Evolutionary conservation across 2,329 filamentous ascomycete species (phyloP).

Genomic region (Diaporthe citri): DNA sequence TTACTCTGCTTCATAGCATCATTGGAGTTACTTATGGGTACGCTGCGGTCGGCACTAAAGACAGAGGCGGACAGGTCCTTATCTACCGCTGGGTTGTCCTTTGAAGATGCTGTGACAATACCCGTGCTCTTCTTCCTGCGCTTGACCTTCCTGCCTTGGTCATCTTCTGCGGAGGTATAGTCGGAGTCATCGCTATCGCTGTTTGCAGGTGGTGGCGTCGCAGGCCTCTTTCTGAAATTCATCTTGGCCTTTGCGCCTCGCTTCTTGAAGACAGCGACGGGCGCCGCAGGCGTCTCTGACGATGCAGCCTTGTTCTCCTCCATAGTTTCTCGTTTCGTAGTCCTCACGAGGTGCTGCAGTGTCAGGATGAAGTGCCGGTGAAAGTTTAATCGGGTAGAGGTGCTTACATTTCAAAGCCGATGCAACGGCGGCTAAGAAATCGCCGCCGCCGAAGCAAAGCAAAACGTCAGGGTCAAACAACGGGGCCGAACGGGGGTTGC

Average conservation of each 20-base stretch:
- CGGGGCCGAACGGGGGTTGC: background rate
- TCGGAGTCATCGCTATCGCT: conserved; percentile 62
- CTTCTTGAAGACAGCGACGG: conserved; percentile 86
- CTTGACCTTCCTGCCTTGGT: conserved; percentile 83
- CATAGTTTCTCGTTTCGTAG: background rate
- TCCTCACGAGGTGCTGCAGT: background rate
- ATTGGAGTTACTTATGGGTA: conserved; percentile 76
- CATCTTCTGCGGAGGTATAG: conserved; percentile 82
- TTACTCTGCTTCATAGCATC: conserved; percentile 91
- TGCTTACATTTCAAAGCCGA: background rate
- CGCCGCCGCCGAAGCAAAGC: conserved; percentile 1
- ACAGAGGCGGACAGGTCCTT: conserved; percentile 54
- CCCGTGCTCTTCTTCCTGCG: conserved; percentile 77
- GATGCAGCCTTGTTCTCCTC: background rate
- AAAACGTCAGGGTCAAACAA: conserved; percentile 16
- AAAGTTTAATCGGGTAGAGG: background rate
- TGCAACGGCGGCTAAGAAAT: background rate
- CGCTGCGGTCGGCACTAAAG: conserved; percentile 71
- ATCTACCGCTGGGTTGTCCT: conserved; percentile 54
- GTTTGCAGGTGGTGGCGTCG: conserved; percentile 77
- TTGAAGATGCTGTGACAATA: conserved; percentile 75
- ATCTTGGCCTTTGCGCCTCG: conserved; percentile 81
- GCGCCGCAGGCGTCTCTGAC: conserved; percentile 52
- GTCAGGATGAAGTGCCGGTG: background rate
- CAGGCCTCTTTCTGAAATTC: conserved; percentile 83